phyloP scores from a whole-genome alignment of 257 asterid species.

The Osmanthus fragrans region DNA sequence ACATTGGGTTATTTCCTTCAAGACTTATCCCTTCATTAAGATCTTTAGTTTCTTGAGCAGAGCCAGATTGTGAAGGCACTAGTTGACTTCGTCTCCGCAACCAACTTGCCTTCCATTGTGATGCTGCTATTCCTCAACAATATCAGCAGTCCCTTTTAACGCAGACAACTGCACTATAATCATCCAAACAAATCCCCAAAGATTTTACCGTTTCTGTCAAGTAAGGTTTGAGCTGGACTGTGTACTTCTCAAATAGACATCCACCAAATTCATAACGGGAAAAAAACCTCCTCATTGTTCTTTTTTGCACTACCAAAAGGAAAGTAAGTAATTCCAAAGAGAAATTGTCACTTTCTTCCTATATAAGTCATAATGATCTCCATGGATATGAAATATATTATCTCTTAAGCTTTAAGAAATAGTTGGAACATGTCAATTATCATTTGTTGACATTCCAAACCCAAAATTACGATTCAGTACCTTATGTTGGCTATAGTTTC shows the following conservation, averaged over 20 bases:
- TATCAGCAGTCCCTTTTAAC: conserved; percentile 41
- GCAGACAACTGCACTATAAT: conserved; percentile 54
- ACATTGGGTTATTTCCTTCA: conserved; percentile 36
- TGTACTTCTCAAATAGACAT: conserved; percentile 58
- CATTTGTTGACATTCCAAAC: conserved; percentile 48
- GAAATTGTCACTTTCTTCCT: conserved; percentile 91
- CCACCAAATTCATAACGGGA: conserved; percentile 70
- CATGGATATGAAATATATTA: conserved; percentile 79
- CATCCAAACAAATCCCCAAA: conserved; percentile 51
- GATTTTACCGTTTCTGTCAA: conserved; percentile 57
- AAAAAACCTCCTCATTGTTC: conserved; percentile 45
- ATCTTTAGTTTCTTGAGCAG: conserved; percentile 23
- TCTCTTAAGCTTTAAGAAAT: conserved; percentile 48
- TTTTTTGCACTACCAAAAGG: conserved; percentile 54
- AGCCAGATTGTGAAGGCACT: too few species aligned
- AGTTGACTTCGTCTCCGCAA: not conserved
- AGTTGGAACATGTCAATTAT: conserved; percentile 43
- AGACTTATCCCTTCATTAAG: conserved; percentile 36
- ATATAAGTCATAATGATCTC: conserved; percentile 76
- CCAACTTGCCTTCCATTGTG: conserved; percentile 49
- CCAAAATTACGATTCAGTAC: conserved; percentile 55
- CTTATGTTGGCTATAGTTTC: conserved; percentile 53
- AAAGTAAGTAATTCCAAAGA: conserved; percentile 60
- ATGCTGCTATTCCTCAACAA: conserved; percentile 36
- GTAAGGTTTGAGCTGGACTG: conserved; percentile 69